Evolutionary conservation across 768 basidiomycete genomes (phyloP).

Genomic region (Lactifluus echinatus): DNA sequence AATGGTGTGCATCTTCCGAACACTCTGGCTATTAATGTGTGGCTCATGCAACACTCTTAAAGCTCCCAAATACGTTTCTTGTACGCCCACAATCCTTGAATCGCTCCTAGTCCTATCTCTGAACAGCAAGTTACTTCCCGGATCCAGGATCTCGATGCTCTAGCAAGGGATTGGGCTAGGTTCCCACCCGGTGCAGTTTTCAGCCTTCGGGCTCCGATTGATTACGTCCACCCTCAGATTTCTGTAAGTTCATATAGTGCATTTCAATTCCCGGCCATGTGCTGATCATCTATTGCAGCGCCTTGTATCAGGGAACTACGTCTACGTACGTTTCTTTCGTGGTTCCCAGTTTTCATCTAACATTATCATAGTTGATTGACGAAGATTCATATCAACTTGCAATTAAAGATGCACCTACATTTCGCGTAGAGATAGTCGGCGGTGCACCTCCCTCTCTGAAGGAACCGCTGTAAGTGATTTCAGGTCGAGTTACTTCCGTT

Average conservation of each 20-base stretch:
- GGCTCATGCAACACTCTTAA: slow-evolving; percentile 3
- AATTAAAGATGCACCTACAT: slow-evolving; percentile 70
- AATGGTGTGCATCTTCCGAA: slow-evolving; percentile 37
- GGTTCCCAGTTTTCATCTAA: slow-evolving; percentile 13
- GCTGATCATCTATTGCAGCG: slow-evolving; percentile 37
- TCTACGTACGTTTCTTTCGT: slow-evolving; percentile 49
- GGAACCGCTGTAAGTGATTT: slow-evolving; percentile 62
- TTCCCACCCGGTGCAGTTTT: slow-evolving; percentile 74
- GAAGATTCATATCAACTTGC: slow-evolving; percentile 89
- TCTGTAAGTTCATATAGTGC: slow-evolving; percentile 44
- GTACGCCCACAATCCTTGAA: slow-evolving; percentile 34
- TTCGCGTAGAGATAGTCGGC: slow-evolving; percentile 78
- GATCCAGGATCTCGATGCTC: slow-evolving; percentile 73
- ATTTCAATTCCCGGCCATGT: slow-evolving; percentile 1
- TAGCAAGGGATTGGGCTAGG: slow-evolving; percentile 80
- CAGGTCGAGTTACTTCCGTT: neutral
- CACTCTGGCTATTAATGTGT: neutral
- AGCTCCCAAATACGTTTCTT: slow-evolving; percentile 62
- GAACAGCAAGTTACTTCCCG: no score
- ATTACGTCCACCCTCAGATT: slow-evolving; percentile 77
- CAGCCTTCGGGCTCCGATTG: slow-evolving; percentile 74
- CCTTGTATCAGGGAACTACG: slow-evolving; percentile 74
- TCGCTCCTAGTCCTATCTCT: neutral
- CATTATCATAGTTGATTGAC: slow-evolving; percentile 49
- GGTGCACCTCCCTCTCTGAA: slow-evolving; percentile 81